These are phyloP conservation scores for Zalaria obscura DNA, from an alignment of 2,329 filamentous ascomycete species.

Conservation along the genomic window DNA sequence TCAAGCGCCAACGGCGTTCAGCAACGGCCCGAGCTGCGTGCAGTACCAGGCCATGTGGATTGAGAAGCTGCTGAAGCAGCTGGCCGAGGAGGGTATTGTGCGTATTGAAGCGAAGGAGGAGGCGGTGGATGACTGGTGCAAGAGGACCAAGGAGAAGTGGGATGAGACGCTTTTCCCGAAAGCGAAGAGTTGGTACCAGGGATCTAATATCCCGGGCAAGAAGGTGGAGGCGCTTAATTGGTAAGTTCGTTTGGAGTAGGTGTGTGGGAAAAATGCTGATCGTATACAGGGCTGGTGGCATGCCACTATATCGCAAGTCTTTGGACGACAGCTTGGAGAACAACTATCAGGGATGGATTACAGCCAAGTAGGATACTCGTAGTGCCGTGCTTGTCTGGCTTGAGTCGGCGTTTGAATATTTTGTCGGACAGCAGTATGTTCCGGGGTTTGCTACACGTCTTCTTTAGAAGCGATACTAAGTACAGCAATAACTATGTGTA, in stretches of 20 bases:
- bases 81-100: conserved; percentile 20
- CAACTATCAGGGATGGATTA: not conserved
- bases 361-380: not conserved
- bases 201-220: not conserved
- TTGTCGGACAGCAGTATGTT: not conserved
- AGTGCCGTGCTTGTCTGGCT: not conserved
- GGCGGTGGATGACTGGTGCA: conserved; percentile 26
- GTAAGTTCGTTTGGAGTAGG: not conserved
- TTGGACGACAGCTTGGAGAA: not conserved
- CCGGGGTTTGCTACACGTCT: no score
- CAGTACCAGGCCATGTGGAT: conserved; percentile 27
- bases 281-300: not conserved
- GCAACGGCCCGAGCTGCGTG: conserved; percentile 29
- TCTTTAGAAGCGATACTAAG: no score
- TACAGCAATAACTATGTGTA: no score
- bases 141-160: conserved; percentile 12
- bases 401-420: not conserved
- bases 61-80: conserved; percentile 24
- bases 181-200: conserved; percentile 10
- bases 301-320: not conserved
- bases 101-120: conserved; percentile 25
- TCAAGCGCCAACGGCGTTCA: conserved; percentile 30
- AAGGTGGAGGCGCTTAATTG: not conserved
- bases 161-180: conserved; percentile 15
- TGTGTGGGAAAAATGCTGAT: not conserved